Evolutionary conservation across 2,329 filamentous ascomycete species (phyloP).

Genomic region (Aureobasidium pullulans): DNA sequence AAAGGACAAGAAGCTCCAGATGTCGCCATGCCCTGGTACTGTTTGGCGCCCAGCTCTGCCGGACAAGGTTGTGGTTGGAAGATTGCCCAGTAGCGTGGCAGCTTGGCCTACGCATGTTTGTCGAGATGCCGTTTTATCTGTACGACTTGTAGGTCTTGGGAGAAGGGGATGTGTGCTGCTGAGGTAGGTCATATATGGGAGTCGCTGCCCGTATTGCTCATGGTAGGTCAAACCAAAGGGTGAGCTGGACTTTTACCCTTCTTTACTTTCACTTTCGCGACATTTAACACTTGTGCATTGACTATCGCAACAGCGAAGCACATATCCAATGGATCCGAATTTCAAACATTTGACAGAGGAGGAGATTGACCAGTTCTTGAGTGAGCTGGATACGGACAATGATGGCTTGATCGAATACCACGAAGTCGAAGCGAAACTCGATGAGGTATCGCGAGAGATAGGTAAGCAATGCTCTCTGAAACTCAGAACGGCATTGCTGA

Average conservation of each 20-base stretch:
- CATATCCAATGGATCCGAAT: constrained; percentile 2
- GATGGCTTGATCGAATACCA: constrained; percentile 47
- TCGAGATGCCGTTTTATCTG: background rate
- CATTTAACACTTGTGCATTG: background rate
- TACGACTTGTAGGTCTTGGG: background rate
- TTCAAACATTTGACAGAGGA: constrained; percentile 27
- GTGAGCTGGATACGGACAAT: constrained; percentile 46
- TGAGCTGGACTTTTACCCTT: no score
- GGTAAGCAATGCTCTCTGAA: background rate
- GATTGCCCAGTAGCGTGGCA: background rate
- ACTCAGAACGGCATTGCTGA: constrained; percentile 22
- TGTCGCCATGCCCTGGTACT: background rate
- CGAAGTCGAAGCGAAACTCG: constrained; percentile 48
- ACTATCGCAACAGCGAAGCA: background rate
- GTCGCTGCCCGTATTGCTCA: no score
- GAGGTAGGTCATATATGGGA: no score
- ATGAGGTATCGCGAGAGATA: constrained; percentile 31
- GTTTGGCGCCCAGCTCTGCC: background rate
- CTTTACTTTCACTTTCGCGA: background rate
- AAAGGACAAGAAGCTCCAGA: background rate
- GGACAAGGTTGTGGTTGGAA: background rate
- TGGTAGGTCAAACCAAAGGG: no score
- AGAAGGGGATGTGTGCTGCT: background rate
- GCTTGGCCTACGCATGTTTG: background rate
- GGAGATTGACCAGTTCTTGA: constrained; percentile 47